Evolutionary conservation across 768 basidiomycete genomes (phyloP), one percentile per base, ranked within the genome.

Genomic region (Cyclocybe cylindracea): DNA sequence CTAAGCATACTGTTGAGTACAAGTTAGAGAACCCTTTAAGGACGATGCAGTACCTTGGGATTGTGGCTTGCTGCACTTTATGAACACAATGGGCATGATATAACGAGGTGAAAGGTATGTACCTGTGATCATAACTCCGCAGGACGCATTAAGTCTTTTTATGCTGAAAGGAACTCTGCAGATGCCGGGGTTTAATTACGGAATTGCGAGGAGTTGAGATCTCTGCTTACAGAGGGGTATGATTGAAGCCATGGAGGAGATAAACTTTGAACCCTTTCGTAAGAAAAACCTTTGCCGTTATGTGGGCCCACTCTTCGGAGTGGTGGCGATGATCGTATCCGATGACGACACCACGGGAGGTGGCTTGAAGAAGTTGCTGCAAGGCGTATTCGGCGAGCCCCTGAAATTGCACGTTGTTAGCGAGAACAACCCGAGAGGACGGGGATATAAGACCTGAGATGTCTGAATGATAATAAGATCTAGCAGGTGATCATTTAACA

Each of bases 71-170:
- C 91, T 86, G 51, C 0, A 55, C 6, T 36, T 8, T 8, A 36
- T n/a, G 14, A 38, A 11, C 34, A n/a, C 31, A 39, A 46, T 46
- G 13, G 39, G 45, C 37, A 32, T 13, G 13, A 44, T 39, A 44
- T 51, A 41, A 39, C 11, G 53, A 47, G 11, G 5, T 3, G 24
- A 24, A 33, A 35, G n/a, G n/a, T 32, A 59, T 71, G 38, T 43
- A 85, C 89, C 91, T 57, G 93, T 95, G 44, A 95, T 88, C 93
- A 95, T 95, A 2, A 94, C 83, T 14, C 93, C 93, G 53, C 87
- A 87, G 1, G 87, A 85, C 3, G 92, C 91, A 9, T 72, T 72
- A 41, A 91, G 62, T 45, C 67, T 72, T 58, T 83, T 84, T 10
- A 93, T 78, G 24, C 81, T 78, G 65, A 92, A 94, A 0, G 93